Evolutionary conservation across 1,284 basidiomycete genomes (phyloP), one percentile per base, ranked within the genome.

Genomic region (Peniophora sp.): DNA sequence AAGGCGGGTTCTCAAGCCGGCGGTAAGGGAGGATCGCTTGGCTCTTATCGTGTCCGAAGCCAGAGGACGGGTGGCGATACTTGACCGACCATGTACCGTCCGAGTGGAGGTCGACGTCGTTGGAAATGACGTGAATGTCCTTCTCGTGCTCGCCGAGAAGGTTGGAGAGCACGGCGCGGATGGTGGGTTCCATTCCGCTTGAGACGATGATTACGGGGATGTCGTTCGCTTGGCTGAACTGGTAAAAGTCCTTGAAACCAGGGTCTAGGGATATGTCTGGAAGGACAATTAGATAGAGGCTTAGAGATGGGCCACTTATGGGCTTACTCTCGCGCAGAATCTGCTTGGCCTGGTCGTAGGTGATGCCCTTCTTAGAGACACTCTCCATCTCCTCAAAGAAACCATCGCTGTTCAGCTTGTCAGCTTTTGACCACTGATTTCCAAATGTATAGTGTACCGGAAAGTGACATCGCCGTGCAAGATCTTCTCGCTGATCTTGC

Each of bases 121-220:
- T 97, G 14, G 93, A 85, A 59, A 97, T 89, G 62, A 97, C 89
- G 57, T 91, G 83, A 51, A 97, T 94, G 48, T 82, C 74, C 50
- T 78, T 69, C 1, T 90, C 85, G 44, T 82, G 78, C 38, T 83
- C 76, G 11, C 85, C 89, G 48, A 94, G 72, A 49, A 92, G 79
- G 53, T 83, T 87, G 36, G 83, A 81, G 24, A 97, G 75, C 3
- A 96, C 89, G 1, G 89, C 89, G 46, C 90, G 89, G 60, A 97
- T 97, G 57, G 88, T 79, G 12, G 92, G 93, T 12, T 84, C 83
- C 92, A 97, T 97, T 25, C 93, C 94, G 56, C 89, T 92, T 3
- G 92, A 96, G 45, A 97, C 92, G 62, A 97, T 92, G 55, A 96
- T 86, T 53, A 97, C 77, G 14, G 93, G 92, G 47, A 96, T 79